These are phyloP conservation scores for Yamadazyma dendronema DNA, from an alignment of 1,139 yeast genomes.

Conservation along the genomic window DNA sequence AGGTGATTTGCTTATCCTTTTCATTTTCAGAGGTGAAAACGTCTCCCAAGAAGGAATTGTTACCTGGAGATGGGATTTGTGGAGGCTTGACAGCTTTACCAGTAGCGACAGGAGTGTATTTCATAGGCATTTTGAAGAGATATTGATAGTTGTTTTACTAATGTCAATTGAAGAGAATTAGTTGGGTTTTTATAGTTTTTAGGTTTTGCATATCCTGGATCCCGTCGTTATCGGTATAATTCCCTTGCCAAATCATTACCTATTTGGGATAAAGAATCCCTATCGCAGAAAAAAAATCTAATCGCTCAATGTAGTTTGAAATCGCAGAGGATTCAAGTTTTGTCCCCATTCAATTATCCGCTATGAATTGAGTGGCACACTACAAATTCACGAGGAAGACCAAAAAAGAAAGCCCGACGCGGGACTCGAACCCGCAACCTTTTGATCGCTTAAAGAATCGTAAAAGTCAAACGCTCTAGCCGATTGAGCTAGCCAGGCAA, in stretches of 20 bases:
- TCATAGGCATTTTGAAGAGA: conserved; percentile 54
- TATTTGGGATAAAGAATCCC: conserved; percentile 11
- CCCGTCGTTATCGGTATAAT: conserved; percentile 1
- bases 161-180: not conserved
- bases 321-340: too few species aligned
- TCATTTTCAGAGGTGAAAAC: conserved; percentile 58
- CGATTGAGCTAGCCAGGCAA: conserved; percentile 16
- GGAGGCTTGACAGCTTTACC: conserved; percentile 59
- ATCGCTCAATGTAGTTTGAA: too few species aligned
- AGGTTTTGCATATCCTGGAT: conserved; percentile 1
- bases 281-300: too few species aligned
- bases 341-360: too few species aligned
- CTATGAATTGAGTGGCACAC: too few species aligned
- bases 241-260: conserved; percentile 9
- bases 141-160: not conserved
- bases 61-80: conserved; percentile 53
- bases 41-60: conserved; percentile 69
- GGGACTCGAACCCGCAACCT: conserved; percentile 16
- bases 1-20: conserved; percentile 54
- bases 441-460: conserved; percentile 8
- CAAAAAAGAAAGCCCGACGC: conserved; percentile 13
- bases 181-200: not conserved
- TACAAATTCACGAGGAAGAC: too few species aligned
- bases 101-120: conserved; percentile 51
- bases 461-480: conserved; percentile 16